A percentile compares a stretch with the other conserved stretches of the same genome.
These are phyloP conservation scores for Leccinum sublutescens DNA, from an alignment of 768 basidiomycete genomes.

Conservation along the genomic window DNA sequence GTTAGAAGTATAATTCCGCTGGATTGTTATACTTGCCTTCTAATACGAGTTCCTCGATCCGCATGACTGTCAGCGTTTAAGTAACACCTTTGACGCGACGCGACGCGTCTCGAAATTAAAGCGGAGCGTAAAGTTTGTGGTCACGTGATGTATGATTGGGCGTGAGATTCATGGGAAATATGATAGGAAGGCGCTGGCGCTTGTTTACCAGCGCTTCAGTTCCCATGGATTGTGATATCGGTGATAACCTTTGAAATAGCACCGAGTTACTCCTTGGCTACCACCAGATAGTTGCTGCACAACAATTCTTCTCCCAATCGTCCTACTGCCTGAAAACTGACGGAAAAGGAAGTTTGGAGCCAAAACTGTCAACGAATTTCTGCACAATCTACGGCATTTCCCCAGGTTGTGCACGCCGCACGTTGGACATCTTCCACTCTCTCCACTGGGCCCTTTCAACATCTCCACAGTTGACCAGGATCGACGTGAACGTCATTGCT, in stretches of 20 bases:
- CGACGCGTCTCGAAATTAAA: slow-evolving; percentile 29
- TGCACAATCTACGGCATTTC: slow-evolving; percentile 10
- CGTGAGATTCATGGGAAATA: slow-evolving; percentile 1
- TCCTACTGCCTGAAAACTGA: background rate
- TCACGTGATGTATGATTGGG: slow-evolving; percentile 15
- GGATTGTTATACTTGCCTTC: slow-evolving; percentile 54
- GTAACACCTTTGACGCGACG: slow-evolving; percentile 23
- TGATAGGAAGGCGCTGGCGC: slow-evolving; percentile 1
- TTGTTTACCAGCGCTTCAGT: slow-evolving; percentile 15
- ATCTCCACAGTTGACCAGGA: background rate
- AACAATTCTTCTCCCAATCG: background rate
- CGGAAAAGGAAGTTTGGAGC: slow-evolving; percentile 21
- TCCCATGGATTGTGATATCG: background rate
- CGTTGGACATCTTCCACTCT: background rate
- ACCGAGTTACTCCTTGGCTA: background rate
- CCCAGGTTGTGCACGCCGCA: background rate
- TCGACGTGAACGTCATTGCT: background rate
- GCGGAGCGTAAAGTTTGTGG: slow-evolving; percentile 22
- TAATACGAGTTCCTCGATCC: slow-evolving; percentile 93
- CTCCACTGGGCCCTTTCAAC: background rate
- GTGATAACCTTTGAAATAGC: background rate
- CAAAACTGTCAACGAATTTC: slow-evolving; percentile 15
- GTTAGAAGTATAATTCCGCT: background rate
- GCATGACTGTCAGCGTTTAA: slow-evolving; percentile 49
- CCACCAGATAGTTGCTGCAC: background rate